Base-by-base conservation (phyloP, 202 grass and related monocot genomes). In the Hordeum pubiflorum region DNA sequence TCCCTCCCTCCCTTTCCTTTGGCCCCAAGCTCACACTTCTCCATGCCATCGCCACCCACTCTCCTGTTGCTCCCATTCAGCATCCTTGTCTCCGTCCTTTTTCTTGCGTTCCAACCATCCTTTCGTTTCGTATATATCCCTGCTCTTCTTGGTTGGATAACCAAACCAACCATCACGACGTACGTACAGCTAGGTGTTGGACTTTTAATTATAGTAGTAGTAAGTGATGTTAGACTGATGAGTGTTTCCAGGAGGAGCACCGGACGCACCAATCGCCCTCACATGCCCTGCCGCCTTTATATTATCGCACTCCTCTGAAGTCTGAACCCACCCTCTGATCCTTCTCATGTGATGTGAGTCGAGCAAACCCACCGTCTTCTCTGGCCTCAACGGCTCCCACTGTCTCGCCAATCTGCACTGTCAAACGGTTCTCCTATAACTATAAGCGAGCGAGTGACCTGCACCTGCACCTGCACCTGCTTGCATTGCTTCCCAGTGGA, bases 1-100 rank as follows among this genome's bases (percentile, higher is more conserved):
- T 10, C 27, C 27, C 27, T 2, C 27, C 2, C 27, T 29, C 2
- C 64, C 66, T 89, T 89, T 79, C 80, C 75, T 86, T 86, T 76
- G 79, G 83, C 75, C 75, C 79, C 88, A 89, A 86, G 83, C 79
- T 86, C 88, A 89, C 83, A 86, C 79, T 75, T 89, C 75, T 89
- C 83, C 88, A 86, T 82, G 63, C 55, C 76, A 34, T 63, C 26
- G 74, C 58, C 73, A 78, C 78, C 83, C 41, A 82, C 79, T 85
- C 70, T 38, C 58, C 66, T 85, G 73, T 82, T 82, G 87, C 87
- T 55, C 39, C 62, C 83, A 83, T 83, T 79, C 3, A 54, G 60
- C 79, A 56, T 63, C 61, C 83, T 62, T 86, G 79, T 86, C 66
- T 39, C 59, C 61, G 40, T 77, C 64, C 63, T 40, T 80, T 88